phyloP scores from a whole-genome alignment of 257 asterid species.

The Ocimum tenuiflorum region DNA sequence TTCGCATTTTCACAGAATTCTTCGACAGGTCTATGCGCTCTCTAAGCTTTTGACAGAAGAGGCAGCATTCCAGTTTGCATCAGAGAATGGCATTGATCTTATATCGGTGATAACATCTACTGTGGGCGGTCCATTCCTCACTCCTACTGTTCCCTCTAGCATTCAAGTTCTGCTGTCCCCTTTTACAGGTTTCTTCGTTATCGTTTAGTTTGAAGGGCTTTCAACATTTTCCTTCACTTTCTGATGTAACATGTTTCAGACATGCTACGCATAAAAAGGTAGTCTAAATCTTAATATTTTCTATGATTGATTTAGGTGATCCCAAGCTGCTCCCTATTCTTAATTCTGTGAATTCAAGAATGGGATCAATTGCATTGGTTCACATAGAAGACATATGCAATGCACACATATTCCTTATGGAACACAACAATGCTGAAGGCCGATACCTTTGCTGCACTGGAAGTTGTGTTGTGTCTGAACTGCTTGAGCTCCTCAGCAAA shows the following conservation, averaged over 20 bases:
- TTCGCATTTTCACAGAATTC: not conserved
- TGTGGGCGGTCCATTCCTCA: slow-evolving; percentile 76
- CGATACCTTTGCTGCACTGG: slow-evolving; percentile 52
- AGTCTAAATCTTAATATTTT: not conserved
- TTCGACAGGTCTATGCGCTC: slow-evolving; percentile 55
- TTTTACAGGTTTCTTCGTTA: slow-evolving; percentile 43
- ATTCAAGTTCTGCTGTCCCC: slow-evolving; percentile 69
- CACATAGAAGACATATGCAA: slow-evolving; percentile 69
- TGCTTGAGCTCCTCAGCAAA: slow-evolving; percentile 32
- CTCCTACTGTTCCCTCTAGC: slow-evolving; percentile 66
- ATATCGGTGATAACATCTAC: slow-evolving; percentile 66
- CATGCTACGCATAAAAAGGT: no score
- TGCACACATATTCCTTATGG: slow-evolving; percentile 77
- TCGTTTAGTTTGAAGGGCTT: not conserved
- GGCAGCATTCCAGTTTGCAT: slow-evolving; percentile 59
- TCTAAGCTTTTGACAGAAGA: slow-evolving; percentile 65
- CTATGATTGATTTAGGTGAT: slow-evolving; percentile 37
- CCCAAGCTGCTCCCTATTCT: slow-evolving; percentile 41
- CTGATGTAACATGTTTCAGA: no score
- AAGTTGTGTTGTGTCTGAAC: slow-evolving; percentile 43
- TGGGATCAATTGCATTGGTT: slow-evolving; percentile 79
- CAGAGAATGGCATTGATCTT: slow-evolving; percentile 56
- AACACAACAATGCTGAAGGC: slow-evolving; percentile 51
- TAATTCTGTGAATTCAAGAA: slow-evolving; percentile 55
- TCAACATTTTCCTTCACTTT: no score